phyloP scores from a whole-genome alignment of 2,329 filamentous ascomycete species.

The Ramularia endophylla region DNA sequence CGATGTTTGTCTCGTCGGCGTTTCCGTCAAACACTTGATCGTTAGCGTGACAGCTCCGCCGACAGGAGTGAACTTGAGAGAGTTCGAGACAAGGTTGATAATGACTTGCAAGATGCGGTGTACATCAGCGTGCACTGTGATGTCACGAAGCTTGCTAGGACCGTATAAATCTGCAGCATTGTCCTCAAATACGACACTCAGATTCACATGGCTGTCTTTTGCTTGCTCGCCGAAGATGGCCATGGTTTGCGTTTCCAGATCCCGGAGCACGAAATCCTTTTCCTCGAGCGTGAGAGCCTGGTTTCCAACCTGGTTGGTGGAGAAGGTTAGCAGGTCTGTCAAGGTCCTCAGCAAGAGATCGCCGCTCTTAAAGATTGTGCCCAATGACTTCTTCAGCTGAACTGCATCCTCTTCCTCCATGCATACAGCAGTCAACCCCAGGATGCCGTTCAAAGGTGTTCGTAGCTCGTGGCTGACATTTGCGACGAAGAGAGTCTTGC shows the following conservation, averaged over 20 bases:
- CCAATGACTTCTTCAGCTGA: slow-evolving; percentile 74
- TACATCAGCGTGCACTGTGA: slow-evolving; percentile 88
- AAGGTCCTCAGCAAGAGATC: slow-evolving; percentile 80
- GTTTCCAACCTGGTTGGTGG: slow-evolving; percentile 81
- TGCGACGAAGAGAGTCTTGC: slow-evolving; percentile 95
- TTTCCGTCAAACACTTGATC: slow-evolving; percentile 66
- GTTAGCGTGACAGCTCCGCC: slow-evolving; percentile 69
- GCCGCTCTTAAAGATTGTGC: slow-evolving; percentile 82
- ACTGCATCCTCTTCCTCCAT: slow-evolving; percentile 82
- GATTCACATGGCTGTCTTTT: slow-evolving; percentile 67
- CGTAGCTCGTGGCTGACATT: slow-evolving; percentile 87
- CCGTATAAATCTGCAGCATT: slow-evolving; percentile 44
- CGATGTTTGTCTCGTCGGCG: slow-evolving; percentile 26
- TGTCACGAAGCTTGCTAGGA: slow-evolving; percentile 67
- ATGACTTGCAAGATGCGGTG: slow-evolving; percentile 88
- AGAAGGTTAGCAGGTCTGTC: slow-evolving; percentile 86
- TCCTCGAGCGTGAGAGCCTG: slow-evolving; percentile 77
- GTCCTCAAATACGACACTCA: slow-evolving; percentile 59
- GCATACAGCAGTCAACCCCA: slow-evolving; percentile 89
- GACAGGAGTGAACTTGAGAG: slow-evolving; percentile 79
- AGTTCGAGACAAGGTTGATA: slow-evolving; percentile 89
- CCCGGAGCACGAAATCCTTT: slow-evolving; percentile 76
- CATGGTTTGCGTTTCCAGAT: slow-evolving; percentile 73
- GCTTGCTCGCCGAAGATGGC: slow-evolving; percentile 90
- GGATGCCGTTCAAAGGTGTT: slow-evolving; percentile 89